These are phyloP conservation scores for Solanum hybrid DNA, from an alignment of 305 asterid species.

Conservation along the genomic window DNA sequence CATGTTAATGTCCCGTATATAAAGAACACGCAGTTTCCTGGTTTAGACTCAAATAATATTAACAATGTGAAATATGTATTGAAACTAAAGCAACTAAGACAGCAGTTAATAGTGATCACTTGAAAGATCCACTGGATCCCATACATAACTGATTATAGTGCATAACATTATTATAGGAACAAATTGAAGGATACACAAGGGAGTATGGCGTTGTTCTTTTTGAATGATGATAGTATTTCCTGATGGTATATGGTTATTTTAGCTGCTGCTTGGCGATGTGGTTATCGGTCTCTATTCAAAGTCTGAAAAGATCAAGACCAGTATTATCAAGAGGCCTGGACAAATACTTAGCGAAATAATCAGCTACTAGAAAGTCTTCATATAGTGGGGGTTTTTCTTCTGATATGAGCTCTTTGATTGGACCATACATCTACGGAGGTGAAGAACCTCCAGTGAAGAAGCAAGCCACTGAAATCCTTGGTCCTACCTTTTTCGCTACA, in stretches of 20 bases:
- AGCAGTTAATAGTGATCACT: neutral
- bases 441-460: constrained; percentile 32
- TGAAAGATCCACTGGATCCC: neutral
- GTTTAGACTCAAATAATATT: neutral
- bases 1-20: neutral
- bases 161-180: neutral
- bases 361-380: constrained; percentile 37
- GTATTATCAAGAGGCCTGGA: constrained; percentile 22
- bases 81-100: neutral
- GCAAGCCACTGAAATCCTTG: constrained; percentile 41
- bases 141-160: neutral
- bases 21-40: neutral
- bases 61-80: neutral
- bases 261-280: neutral
- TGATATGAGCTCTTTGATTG: constrained; percentile 41
- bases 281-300: neutral
- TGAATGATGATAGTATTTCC: neutral
- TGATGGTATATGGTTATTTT: neutral
- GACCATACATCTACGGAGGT: constrained; percentile 28
- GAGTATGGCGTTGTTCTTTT: fast-evolving
- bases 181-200: neutral
- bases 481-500: constrained; percentile 24
- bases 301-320: constrained; percentile 36
- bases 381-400: constrained; percentile 25
- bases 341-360: constrained; percentile 26